These are phyloP conservation scores for Fusarium oxysporum DNA, from an alignment of 2,329 filamentous ascomycete species.

Conservation along the genomic window DNA sequence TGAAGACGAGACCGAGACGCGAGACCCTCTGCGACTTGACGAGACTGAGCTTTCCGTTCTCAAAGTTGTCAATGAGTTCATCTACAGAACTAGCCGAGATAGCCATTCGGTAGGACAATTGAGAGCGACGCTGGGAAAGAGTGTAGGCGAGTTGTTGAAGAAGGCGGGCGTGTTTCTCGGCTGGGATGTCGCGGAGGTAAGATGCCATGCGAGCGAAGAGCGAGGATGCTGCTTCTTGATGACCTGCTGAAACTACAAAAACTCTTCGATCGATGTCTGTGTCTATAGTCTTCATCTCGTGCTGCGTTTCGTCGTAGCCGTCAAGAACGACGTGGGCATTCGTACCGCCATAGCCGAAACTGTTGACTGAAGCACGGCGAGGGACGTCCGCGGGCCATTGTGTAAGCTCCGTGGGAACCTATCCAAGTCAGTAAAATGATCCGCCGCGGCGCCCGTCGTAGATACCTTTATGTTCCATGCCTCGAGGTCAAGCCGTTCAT, in stretches of 20 bases:
- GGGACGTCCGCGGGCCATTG: not conserved
- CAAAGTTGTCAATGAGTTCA: not conserved
- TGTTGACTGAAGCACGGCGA: not conserved
- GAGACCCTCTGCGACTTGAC: not conserved
- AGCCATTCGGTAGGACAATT: not conserved
- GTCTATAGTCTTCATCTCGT: not conserved
- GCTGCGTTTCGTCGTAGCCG: not conserved
- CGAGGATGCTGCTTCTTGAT: not conserved
- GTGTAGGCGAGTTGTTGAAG: not conserved
- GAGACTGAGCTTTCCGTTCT: not conserved
- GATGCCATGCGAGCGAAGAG: not conserved
- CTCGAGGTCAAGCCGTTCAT: not conserved
- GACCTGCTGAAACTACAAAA: not conserved
- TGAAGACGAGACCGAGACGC: not conserved
- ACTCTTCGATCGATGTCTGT: not conserved
- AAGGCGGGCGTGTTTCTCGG: not conserved
- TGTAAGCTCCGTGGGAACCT: not conserved
- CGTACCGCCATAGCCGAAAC: not conserved
- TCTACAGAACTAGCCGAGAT: not conserved
- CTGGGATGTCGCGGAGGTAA: not conserved
- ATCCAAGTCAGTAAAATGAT: not conserved
- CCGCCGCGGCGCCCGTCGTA: not conserved
- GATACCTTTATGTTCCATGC: not conserved
- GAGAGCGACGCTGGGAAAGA: not conserved
- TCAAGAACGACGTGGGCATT: constrained; percentile 6